Evolutionary conservation across 2,329 filamentous ascomycete species (phyloP).

Genomic region (Alternaria ventricosa): DNA sequence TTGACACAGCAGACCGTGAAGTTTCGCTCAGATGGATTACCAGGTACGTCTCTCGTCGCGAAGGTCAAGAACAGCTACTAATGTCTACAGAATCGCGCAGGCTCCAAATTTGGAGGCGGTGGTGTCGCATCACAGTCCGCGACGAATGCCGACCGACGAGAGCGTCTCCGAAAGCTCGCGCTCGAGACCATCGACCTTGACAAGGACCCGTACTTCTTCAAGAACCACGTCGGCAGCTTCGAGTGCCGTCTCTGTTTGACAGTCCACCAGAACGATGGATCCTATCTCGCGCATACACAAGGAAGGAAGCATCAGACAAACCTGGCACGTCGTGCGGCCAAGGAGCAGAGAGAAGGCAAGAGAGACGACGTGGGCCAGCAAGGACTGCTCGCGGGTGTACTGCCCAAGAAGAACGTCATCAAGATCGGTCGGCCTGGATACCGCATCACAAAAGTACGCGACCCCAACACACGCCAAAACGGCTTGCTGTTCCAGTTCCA

Average conservation of each 20-base stretch:
- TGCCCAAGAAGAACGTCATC: slow-evolving; percentile 79
- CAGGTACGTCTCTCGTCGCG: slow-evolving; percentile 48
- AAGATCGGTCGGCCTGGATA: slow-evolving; percentile 97
- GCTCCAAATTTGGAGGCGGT: slow-evolving; percentile 97
- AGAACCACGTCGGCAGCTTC: slow-evolving; percentile 97
- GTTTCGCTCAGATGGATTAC: slow-evolving; percentile 55
- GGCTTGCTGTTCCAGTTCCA: slow-evolving; percentile 95
- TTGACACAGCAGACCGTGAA: slow-evolving; percentile 1
- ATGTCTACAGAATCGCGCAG: slow-evolving; percentile 77
- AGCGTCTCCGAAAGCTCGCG: slow-evolving; percentile 95
- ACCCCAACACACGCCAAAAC: slow-evolving; percentile 85
- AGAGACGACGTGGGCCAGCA: slow-evolving; percentile 72
- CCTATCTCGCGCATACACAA: slow-evolving; percentile 97
- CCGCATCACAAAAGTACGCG: slow-evolving; percentile 95
- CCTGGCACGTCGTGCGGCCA: slow-evolving; percentile 90
- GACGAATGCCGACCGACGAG: slow-evolving; percentile 95
- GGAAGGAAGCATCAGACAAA: slow-evolving; percentile 99
- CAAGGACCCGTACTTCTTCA: slow-evolving; percentile 99
- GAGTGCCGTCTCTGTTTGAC: slow-evolving; percentile 97
- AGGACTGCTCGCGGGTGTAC: slow-evolving; percentile 72
- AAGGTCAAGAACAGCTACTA: slow-evolving; percentile 16
- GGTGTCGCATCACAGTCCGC: slow-evolving; percentile 93
- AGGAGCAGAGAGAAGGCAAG: slow-evolving; percentile 89
- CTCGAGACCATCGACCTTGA: slow-evolving; percentile 99
- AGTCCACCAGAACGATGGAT: slow-evolving; percentile 98